These are phyloP conservation scores for Leonotis leonurus DNA, from an alignment of 257 asterid species.

Conservation along the genomic window DNA sequence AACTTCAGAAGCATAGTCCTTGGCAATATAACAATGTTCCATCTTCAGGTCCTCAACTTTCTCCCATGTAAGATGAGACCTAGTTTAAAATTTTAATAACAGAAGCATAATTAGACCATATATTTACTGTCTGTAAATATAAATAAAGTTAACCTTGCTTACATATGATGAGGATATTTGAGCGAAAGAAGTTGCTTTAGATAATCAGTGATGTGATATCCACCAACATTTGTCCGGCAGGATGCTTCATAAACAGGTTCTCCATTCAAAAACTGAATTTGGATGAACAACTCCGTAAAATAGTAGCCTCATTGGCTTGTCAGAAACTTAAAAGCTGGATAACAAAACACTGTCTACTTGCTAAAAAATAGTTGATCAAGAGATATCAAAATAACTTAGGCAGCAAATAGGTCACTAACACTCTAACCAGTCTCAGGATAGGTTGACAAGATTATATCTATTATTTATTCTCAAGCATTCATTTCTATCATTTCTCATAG, in stretches of 20 bases:
- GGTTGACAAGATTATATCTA: too few relatives aligned
- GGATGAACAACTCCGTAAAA: not conserved
- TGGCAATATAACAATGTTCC: conserved; percentile 89
- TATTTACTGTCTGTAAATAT: conserved; percentile 4
- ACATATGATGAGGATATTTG: conserved; percentile 95
- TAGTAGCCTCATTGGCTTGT: not conserved
- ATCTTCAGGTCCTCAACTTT: conserved; percentile 95
- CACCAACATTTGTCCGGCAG: conserved; percentile 94
- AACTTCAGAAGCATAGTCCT: conserved; percentile 74
- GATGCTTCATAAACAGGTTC: conserved; percentile 92
- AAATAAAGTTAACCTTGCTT: conserved; percentile 26
- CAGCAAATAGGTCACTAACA: too few relatives aligned
- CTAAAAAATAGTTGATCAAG: conserved; percentile 6
- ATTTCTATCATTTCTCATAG: too few relatives aligned
- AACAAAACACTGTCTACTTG: not conserved
- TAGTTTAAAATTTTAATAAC: conserved; percentile 27
- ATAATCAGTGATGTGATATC: conserved; percentile 91
- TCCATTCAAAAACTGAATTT: conserved; percentile 76
- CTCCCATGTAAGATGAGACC: conserved; percentile 93
- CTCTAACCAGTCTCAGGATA: too few relatives aligned
- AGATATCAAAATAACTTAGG: not conserved
- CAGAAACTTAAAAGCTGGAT: conserved; percentile 1
- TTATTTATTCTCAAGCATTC: too few relatives aligned
- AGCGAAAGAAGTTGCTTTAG: conserved; percentile 98
- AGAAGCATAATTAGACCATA: conserved; percentile 16